Base-by-base conservation (phyloP, 208 protist genomes). In the Trypanosoma mega region DNA sequence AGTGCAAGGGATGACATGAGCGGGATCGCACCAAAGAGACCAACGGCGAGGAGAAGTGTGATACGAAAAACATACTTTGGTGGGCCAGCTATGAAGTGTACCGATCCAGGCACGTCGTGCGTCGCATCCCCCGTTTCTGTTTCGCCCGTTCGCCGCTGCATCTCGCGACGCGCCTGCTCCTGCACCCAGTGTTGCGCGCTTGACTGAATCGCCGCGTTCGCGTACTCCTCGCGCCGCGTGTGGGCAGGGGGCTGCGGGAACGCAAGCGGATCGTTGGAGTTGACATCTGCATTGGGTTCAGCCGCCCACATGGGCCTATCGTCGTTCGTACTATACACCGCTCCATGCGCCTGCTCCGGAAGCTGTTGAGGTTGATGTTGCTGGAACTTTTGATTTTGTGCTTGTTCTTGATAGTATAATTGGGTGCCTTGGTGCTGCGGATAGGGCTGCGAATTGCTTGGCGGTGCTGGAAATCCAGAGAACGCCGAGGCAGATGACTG, bases 11-110 rank as follows among this genome's bases (percentile, higher is more conserved):
- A 53, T 29, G 85, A 89, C 74, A 96, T 78, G 20, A 96, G 78
- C 27, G 90, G 82, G 33, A 90, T 61, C 56, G 84, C 74, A 26
- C 86, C 89, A 51, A 93, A 83, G 18, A 93, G 67, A 30, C 78
- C 67, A 30, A 77, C 43, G 9, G 61, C 63, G 24, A 93, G 63
- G 20, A 96, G 75, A 24, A 88, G 14, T 3, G 41, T 45, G 9
- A 92, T 36, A 2, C 75, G 74, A 18, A 30, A 29, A 18, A 76
- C 52, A 46, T 77, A 56, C 46, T 59, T 65, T 8, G 57, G 67
- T 16, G 59, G 45, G 27, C 52, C 70, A 33, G 63, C 55, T 24
- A 76, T 34, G 76, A 72, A 77, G n/a, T 69, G 50, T 36, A 63
- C 23, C 0, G 21, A 3, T 18, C 31, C 55, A 26, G 20, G 6